These are phyloP conservation scores for Annona squamosa DNA, from an alignment of 164 flowering plant genomes.

Conservation along the genomic window DNA sequence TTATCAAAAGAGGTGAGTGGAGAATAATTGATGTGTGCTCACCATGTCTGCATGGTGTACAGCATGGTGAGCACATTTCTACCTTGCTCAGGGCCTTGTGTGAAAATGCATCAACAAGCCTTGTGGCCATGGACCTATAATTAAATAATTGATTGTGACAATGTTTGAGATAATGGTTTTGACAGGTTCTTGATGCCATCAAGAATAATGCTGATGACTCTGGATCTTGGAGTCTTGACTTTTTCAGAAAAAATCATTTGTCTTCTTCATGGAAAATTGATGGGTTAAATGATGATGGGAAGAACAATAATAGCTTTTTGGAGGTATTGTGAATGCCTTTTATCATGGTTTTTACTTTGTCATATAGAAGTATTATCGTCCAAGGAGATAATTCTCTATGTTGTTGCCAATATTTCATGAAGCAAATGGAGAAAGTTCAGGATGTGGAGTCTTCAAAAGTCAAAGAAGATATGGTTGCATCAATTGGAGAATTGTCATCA, in stretches of 20 bases:
- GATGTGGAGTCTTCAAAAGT: slow-evolving; percentile 21
- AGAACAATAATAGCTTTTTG: slow-evolving; percentile 19
- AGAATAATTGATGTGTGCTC: background rate
- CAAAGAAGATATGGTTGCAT: slow-evolving; percentile 19
- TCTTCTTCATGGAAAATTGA: slow-evolving; percentile 76
- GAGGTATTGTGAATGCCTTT: slow-evolving; percentile 31
- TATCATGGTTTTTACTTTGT: background rate
- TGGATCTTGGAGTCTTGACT: slow-evolving; percentile 78
- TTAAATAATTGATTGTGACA: background rate
- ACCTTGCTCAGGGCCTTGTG: background rate
- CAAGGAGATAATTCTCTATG: slow-evolving; percentile 8
- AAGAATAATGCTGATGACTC: slow-evolving; percentile 51
- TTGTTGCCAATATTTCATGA: slow-evolving; percentile 12
- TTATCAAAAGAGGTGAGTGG: slow-evolving; percentile 71
- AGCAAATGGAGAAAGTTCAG: slow-evolving; percentile 29
- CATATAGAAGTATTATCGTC: background rate
- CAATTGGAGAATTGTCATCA: slow-evolving; percentile 16
- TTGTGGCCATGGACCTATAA: background rate
- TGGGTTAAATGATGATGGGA: slow-evolving; percentile 35
- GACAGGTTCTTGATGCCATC: slow-evolving; percentile 39
- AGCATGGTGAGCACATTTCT: background rate
- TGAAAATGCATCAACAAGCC: background rate
- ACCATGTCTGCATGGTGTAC: background rate
- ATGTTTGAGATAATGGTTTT: background rate
- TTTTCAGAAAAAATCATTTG: slow-evolving; percentile 41